These are phyloP conservation scores for Dichotomopilus funicola DNA, from an alignment of 2,329 filamentous ascomycete genomes.

Conservation along the genomic window DNA sequence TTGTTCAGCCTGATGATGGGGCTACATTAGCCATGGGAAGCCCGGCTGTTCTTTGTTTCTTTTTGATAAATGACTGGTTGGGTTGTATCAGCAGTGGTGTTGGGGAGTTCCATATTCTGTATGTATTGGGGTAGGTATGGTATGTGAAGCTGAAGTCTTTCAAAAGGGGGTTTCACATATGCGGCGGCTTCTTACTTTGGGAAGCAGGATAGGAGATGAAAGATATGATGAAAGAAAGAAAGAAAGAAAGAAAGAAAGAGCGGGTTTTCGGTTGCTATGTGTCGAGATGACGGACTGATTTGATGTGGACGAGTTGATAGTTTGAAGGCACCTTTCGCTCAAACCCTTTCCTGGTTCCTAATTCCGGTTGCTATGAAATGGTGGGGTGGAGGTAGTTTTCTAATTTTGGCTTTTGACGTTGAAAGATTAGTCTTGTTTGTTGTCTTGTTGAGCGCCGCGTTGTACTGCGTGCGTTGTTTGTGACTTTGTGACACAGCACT, in stretches of 20 bases:
- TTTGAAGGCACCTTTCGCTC: too few relatives aligned
- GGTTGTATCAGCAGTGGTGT: constrained; percentile 6
- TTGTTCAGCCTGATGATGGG: neutral
- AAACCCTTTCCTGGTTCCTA: neutral
- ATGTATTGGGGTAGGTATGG: neutral
- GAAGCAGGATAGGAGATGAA: too few relatives aligned
- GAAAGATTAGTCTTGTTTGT: neutral
- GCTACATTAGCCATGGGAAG: neutral
- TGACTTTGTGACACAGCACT: neutral
- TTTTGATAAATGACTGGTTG: neutral
- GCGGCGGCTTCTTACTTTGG: neutral
- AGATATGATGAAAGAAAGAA: too few relatives aligned
- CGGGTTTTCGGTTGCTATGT: too few relatives aligned
- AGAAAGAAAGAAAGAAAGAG: too few relatives aligned
- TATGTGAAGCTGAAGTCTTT: too few relatives aligned
- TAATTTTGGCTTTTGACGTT: neutral
- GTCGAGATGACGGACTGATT: too few relatives aligned
- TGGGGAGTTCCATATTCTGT: neutral
- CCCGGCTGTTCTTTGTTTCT: neutral
- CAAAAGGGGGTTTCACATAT: neutral
- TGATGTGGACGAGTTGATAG: too few relatives aligned
- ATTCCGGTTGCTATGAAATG: neutral
- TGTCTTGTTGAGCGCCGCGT: too few relatives aligned
- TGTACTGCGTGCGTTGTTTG: too few relatives aligned
- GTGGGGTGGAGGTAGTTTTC: neutral